Evolutionary conservation across 768 basidiomycete species (phyloP).

Genomic region (Lactarius psammicola): DNA sequence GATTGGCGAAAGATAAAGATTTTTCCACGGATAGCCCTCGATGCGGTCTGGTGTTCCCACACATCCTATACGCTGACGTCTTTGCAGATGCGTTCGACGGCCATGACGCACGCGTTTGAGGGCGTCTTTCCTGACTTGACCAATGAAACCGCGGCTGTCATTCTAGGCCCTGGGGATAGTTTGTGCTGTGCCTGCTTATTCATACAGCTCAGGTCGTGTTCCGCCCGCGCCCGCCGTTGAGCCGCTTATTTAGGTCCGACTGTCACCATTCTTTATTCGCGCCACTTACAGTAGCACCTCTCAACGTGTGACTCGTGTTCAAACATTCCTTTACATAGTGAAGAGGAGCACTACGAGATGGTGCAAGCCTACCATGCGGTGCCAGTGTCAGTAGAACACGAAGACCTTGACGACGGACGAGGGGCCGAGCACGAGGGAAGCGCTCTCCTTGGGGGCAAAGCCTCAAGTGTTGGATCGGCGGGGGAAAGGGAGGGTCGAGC

Average conservation of each 20-base stretch:
- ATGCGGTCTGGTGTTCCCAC: not conserved
- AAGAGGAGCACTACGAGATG: slow-evolving; percentile 53
- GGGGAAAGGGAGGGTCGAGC: slow-evolving; percentile 61
- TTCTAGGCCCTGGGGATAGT: not conserved
- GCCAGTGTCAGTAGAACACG: slow-evolving; percentile 35
- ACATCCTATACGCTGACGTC: not conserved
- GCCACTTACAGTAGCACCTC: not conserved
- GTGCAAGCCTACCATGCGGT: slow-evolving; percentile 66
- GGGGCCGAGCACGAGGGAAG: slow-evolving; percentile 49
- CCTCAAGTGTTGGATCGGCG: slow-evolving; percentile 32
- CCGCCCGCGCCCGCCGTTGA: not conserved
- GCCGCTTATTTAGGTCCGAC: not conserved
- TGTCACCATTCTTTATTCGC: not conserved
- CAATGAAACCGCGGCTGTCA: not conserved
- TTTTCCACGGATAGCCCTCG: not conserved
- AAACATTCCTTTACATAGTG: slow-evolving; percentile 16
- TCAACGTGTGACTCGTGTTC: not conserved
- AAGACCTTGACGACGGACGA: slow-evolving; percentile 34
- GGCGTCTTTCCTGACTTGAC: not conserved
- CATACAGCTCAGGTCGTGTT: not conserved
- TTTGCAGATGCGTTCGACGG: not conserved
- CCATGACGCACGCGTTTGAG: not conserved
- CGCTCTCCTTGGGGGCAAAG: slow-evolving; percentile 53
- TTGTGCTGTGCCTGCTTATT: not conserved
- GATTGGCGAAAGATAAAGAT: not conserved